phyloP scores from a whole-genome alignment of 2,329 filamentous ascomycete species.

The Stagonosporopsis chrysanthemi region DNA sequence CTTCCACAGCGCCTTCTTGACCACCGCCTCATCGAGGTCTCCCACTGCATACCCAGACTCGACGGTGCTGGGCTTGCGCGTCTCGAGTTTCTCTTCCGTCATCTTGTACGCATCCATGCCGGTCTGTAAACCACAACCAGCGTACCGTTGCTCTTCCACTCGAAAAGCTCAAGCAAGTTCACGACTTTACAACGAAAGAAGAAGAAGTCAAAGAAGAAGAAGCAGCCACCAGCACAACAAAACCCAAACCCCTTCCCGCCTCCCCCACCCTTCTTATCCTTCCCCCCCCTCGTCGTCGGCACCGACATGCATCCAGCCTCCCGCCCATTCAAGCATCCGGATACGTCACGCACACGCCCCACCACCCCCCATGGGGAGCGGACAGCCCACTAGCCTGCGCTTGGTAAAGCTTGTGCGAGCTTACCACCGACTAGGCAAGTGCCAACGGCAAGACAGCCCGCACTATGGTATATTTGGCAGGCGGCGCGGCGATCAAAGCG shows the following conservation, averaged over 20 bases:
- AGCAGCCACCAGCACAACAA: too few species aligned
- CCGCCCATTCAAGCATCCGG: background rate
- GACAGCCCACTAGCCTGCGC: background rate
- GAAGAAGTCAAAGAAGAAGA: too few species aligned
- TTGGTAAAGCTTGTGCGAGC: background rate
- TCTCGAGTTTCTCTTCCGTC: slow-evolving; percentile 38
- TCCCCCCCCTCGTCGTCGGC: background rate
- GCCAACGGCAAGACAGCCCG: background rate
- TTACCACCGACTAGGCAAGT: background rate
- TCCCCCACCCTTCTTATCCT: background rate
- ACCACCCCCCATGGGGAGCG: background rate
- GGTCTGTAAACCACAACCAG: too few species aligned
- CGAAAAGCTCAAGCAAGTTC: too few species aligned
- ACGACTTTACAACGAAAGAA: too few species aligned
- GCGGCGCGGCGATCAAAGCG: background rate
- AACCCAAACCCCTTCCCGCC: background rate
- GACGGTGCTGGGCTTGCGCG: slow-evolving; percentile 20
- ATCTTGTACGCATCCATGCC: too few species aligned
- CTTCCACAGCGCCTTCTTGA: slow-evolving; percentile 58
- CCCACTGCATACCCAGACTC: slow-evolving; percentile 23
- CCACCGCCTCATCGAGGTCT: slow-evolving; percentile 20
- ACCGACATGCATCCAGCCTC: background rate
- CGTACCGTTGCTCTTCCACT: too few species aligned
- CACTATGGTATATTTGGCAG: background rate
- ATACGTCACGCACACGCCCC: background rate